phyloP scores from a whole-genome alignment of 352 stramenopile genomes.

The Globisporangium apiculatum region DNA sequence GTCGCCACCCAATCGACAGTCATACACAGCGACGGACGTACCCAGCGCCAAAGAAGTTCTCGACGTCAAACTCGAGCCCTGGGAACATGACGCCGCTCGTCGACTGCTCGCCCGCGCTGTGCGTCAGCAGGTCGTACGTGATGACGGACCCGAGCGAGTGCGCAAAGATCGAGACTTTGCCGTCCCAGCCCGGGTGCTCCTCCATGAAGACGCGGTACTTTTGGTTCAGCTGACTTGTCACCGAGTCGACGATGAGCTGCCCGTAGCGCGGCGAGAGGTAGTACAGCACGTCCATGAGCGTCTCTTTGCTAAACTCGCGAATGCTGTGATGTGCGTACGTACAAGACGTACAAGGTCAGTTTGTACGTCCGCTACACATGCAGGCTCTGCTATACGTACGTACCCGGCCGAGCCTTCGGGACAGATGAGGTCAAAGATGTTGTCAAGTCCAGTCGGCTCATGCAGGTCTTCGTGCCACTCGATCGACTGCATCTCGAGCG shows the following conservation, averaged over 20 bases:
- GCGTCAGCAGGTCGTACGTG: conserved; percentile 88
- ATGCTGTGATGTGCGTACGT: conserved; percentile 33
- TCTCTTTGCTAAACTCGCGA: conserved; percentile 92
- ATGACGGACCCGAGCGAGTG: conserved; percentile 90
- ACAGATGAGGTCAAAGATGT: conserved; percentile 79
- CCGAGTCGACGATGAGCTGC: conserved; percentile 88
- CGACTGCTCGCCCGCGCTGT: conserved; percentile 51
- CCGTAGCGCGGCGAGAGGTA: conserved; percentile 89
- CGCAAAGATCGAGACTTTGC: conserved; percentile 86
- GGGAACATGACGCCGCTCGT: conserved; percentile 68
- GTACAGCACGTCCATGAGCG: conserved; percentile 92
- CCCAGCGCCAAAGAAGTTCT: conserved; percentile 84
- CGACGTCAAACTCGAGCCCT: conserved; percentile 78
- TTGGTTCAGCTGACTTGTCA: conserved; percentile 82
- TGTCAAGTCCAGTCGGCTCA: conserved; percentile 77
- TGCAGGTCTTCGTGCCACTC: conserved; percentile 89
- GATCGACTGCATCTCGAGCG: conserved; percentile 84
- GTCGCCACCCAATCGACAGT: not conserved
- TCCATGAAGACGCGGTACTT: conserved; percentile 90
- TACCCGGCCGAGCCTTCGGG: conserved; percentile 69
- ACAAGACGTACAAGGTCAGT: too few species aligned
- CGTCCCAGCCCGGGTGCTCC: conserved; percentile 81
- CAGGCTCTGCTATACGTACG: not conserved
- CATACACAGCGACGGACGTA: conserved; percentile 16
- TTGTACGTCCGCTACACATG: not conserved